A percentile compares a stretch with the other conserved stretches of the same genome.
Evolutionary conservation across 2,329 filamentous ascomycete genomes (phyloP).

Genomic region (Colletotrichum melonis): DNA sequence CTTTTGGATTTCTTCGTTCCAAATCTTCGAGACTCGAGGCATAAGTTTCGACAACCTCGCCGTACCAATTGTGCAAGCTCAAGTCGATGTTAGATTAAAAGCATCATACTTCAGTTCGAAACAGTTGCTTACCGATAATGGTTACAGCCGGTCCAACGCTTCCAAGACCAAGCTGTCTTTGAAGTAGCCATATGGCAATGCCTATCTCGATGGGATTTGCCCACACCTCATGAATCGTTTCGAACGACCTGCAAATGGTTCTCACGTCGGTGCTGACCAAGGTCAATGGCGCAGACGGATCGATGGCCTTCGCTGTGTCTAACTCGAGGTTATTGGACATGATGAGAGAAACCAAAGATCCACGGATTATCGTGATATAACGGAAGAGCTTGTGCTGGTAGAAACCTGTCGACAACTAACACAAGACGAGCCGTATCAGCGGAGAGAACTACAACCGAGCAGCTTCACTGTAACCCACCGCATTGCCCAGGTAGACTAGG

Average conservation of each 20-base stretch:
- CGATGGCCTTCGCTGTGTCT: not conserved
- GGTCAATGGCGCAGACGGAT: conserved; percentile 34
- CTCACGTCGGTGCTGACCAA: conserved; percentile 41
- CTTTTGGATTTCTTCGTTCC: conserved; percentile 44
- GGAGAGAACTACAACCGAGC: not conserved
- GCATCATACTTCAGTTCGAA: not conserved
- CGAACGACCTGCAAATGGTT: conserved; percentile 41
- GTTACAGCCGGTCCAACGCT: conserved; percentile 46
- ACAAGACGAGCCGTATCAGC: no score
- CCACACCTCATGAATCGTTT: conserved; percentile 42
- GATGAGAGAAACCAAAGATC: conserved; percentile 18
- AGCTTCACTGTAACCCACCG: conserved; percentile 38
- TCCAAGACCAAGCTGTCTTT: conserved; percentile 46
- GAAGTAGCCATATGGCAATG: conserved; percentile 46
- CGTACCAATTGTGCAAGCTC: conserved; percentile 41
- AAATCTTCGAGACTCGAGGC: conserved; percentile 42
- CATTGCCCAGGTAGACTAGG: conserved; percentile 45
- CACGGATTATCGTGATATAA: conserved; percentile 29
- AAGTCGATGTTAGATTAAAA: not conserved
- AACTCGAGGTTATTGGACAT: conserved; percentile 18
- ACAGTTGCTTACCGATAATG: conserved; percentile 39
- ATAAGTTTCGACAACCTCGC: conserved; percentile 40
- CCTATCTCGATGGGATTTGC: conserved; percentile 45
- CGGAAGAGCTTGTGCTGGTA: conserved; percentile 47
- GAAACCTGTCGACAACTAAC: conserved; percentile 41